These are phyloP conservation scores for Diospyros kaki DNA, from an alignment of 148 eudicot genomes.

Conservation along the genomic window DNA sequence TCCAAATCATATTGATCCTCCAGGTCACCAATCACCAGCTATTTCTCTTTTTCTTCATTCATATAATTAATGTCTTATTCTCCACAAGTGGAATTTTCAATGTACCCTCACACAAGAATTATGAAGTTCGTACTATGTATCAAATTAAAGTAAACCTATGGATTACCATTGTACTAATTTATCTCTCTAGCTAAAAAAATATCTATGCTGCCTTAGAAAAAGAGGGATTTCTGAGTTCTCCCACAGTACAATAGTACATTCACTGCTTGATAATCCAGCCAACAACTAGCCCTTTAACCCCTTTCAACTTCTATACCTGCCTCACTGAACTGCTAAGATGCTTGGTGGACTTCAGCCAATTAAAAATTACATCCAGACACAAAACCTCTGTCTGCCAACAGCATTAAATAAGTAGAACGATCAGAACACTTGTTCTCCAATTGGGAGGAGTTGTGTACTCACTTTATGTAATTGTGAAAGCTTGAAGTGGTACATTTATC, in stretches of 20 bases:
- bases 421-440: not conserved
- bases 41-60: not conserved
- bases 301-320: too few species aligned
- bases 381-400: too few species aligned
- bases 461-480: too few species aligned
- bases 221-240: not conserved
- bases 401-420: too few species aligned
- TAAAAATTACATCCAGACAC: too few species aligned
- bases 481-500: too few species aligned
- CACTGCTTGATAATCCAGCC: not conserved
- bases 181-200: not conserved
- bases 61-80: not conserved
- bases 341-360: too few species aligned
- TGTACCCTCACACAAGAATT: not conserved
- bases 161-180: not conserved
- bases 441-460: too few species aligned
- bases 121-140: not conserved
- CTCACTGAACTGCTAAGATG: too few species aligned
- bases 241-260: not conserved
- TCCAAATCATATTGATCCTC: not conserved
- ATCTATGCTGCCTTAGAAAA: not conserved
- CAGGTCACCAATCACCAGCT: not conserved
- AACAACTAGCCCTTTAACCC: too few species aligned
- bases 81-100: not conserved
- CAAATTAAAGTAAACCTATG: not conserved